These are phyloP conservation scores for Mycena galericulata DNA, from an alignment of 768 basidiomycete genomes.

Conservation along the genomic window DNA sequence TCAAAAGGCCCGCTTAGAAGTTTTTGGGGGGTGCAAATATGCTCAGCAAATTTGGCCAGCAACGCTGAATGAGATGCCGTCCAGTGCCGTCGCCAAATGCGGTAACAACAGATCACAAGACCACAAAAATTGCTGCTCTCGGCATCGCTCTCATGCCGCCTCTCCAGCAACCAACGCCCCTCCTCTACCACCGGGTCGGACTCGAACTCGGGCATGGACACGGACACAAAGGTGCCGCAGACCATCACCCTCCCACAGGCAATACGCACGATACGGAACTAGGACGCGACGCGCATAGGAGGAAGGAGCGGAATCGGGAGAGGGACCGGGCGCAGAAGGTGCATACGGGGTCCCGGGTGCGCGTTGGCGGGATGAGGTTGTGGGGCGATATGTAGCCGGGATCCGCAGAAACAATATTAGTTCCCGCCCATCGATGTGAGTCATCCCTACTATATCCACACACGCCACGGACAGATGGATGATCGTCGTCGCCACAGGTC, in stretches of 20 bases:
- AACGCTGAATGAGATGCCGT: background rate
- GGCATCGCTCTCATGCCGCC: background rate
- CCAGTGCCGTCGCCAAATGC: background rate
- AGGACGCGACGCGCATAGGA: slow-evolving; percentile 50
- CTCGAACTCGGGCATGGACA: slow-evolving; percentile 43
- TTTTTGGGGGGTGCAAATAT: too few relatives aligned
- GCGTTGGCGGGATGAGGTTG: slow-evolving; percentile 39
- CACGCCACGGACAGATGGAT: background rate
- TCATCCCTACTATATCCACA: background rate
- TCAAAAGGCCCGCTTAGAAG: too few relatives aligned
- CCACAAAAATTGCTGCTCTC: background rate
- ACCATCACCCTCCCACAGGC: slow-evolving; percentile 59
- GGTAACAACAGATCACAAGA: background rate
- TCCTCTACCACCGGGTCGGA: background rate
- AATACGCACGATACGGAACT: slow-evolving; percentile 54
- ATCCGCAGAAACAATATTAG: too few relatives aligned
- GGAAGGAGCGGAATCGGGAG: slow-evolving; percentile 59
- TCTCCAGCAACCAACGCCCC: background rate
- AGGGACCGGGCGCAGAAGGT: slow-evolving; percentile 64
- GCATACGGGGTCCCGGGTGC: slow-evolving; percentile 41
- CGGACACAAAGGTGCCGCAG: slow-evolving; percentile 64
- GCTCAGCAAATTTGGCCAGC: too few relatives aligned
- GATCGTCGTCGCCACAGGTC: background rate
- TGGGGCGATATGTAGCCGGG: too few relatives aligned
- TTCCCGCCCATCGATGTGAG: slow-evolving; percentile 31